Conservation (phyloP, 495 filamentous ascomycete species). For the Podospora australis region DNA sequence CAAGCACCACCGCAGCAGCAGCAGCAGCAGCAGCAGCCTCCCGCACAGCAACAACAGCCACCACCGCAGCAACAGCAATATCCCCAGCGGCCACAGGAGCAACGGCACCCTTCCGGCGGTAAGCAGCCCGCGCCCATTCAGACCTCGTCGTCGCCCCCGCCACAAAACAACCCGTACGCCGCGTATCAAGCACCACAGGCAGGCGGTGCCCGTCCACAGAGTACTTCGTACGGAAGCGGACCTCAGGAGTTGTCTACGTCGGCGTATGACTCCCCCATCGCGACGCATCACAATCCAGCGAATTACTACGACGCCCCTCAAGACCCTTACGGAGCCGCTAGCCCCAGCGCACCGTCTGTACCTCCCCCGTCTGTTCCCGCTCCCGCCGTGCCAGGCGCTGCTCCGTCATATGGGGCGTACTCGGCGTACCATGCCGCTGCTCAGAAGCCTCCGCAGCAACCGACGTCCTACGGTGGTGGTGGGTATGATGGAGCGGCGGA, state of each 20-base stretch:
- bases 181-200: constrained; percentile 39
- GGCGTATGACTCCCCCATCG: constrained; percentile 73
- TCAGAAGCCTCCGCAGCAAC: not conserved
- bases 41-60: constrained; percentile 1
- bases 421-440: constrained; percentile 2
- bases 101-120: constrained; percentile 34
- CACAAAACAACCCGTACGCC: constrained; percentile 32
- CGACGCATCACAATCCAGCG: constrained; percentile 41
- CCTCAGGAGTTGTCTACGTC: constrained; percentile 84
- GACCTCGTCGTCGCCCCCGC: constrained; percentile 38
- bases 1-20: constrained; percentile 29
- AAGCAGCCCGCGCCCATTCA: constrained; percentile 43
- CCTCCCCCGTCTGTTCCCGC: constrained; percentile 22
- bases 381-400: not conserved
- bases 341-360: constrained; percentile 20
- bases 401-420: constrained; percentile 7
- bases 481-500: constrained; percentile 5
- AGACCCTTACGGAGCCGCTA: constrained; percentile 40
- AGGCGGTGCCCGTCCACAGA: constrained; percentile 49
- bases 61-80: constrained; percentile 29
- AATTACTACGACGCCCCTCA: constrained; percentile 48
- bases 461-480: not conserved
- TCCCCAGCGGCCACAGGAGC: constrained; percentile 25
- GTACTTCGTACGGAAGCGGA: constrained; percentile 60
- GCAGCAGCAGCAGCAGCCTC: constrained; percentile 25